Evolutionary conservation across 441 rosid genomes (phyloP), one percentile per base, ranked within the genome.

Genomic region (Adansonia grandidieri): DNA sequence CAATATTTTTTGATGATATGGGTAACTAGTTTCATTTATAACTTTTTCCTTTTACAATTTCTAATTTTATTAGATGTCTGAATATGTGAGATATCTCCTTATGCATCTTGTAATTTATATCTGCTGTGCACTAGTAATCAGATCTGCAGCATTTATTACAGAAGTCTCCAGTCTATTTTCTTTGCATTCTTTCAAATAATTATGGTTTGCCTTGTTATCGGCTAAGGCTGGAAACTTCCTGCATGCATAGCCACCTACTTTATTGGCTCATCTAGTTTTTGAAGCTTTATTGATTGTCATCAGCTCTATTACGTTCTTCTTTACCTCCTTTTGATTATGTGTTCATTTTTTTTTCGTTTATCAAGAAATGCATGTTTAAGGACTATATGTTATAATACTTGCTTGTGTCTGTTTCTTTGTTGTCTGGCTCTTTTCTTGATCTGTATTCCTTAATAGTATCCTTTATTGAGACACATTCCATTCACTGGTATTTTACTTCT

Each of bases 401-500:
- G 51, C 1, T 6, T 73, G 53, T 1, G 63, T 20, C n/a, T 19
- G 6, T 73, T 73, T 56, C 42, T 70, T 24, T 54, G 63, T 45
- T 17, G 37, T 53, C 50, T 5, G 20, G 6, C 6, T 60, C 45
- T 58, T 75, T 62, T 75, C 14, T n/a, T 53, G 9, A 42, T 65
- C 37, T 78, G 53, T 82, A 37, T 82, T 85, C 89, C 84, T 90
- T 89, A 82, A 89, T 80, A 32, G 51, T 11, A 56, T 78, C 69
- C 78, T 80, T 73, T 84, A 65, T 77, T 71, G 73, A 96, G 99
- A 97, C 97, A 67, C 94, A 89, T 79, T 84, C 97, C 71, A 78
- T 93, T 66, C 95, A 93, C 84, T 97, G 99, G 98, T 97, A 97
- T 88, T 94, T 96, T 86, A 93, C 95, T 86, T 97, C 98, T 45